phyloP scores from a whole-genome alignment of 1,139 yeast species.

The Chernovozyma aurita region DNA sequence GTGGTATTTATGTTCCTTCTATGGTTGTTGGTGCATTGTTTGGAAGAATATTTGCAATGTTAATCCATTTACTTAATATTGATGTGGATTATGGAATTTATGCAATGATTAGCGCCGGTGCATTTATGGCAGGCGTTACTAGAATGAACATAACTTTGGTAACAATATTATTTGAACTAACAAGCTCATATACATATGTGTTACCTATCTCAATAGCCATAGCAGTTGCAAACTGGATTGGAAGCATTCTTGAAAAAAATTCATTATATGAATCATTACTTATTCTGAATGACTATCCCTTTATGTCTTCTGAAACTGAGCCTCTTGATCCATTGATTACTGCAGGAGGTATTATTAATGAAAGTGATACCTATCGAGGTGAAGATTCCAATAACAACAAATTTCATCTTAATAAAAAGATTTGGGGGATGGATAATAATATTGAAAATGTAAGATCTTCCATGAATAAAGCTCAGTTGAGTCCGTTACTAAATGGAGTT shows the following conservation, averaged over 20 bases:
- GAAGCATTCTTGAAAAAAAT: constrained; percentile 47
- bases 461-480: neutral
- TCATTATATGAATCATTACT: constrained; percentile 52
- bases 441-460: constrained; percentile 2
- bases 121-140: constrained; percentile 66
- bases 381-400: constrained; percentile 5
- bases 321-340: constrained; percentile 31
- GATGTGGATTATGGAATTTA: constrained; percentile 50
- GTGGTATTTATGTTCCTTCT: constrained; percentile 66
- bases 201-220: constrained; percentile 56
- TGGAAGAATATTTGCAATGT: constrained; percentile 51
- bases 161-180: constrained; percentile 55
- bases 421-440: neutral
- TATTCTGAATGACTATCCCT: constrained; percentile 51
- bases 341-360: constrained; percentile 34
- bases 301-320: constrained; percentile 40
- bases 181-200: constrained; percentile 58
- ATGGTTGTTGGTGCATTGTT: constrained; percentile 67
- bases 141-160: constrained; percentile 63
- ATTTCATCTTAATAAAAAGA: neutral
- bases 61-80: constrained; percentile 25
- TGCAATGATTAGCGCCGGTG: constrained; percentile 64
- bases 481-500: constrained; percentile 1
- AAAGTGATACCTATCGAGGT: constrained; percentile 8
- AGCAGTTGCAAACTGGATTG: constrained; percentile 57